These are phyloP conservation scores for Tilletia horrida DNA, from an alignment of 1,284 basidiomycete genomes.

Conservation along the genomic window DNA sequence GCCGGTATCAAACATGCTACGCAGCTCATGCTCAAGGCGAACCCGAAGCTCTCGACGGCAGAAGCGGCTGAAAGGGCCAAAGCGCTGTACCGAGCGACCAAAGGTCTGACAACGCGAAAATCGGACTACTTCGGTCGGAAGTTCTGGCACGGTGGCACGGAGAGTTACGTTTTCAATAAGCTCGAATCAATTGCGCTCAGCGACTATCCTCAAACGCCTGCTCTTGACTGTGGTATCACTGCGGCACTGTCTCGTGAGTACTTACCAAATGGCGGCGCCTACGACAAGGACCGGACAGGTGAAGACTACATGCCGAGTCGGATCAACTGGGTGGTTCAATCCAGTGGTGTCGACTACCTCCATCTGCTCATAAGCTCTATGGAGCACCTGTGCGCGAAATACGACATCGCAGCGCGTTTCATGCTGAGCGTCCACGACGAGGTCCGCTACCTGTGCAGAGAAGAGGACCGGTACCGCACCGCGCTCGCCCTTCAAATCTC, in stretches of 20 bases:
- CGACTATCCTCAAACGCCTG: conserved; percentile 82
- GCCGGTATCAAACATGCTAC: conserved; percentile 93
- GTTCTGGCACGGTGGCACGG: conserved; percentile 96
- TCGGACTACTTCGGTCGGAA: conserved; percentile 59
- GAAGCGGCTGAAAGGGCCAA: conserved; percentile 77
- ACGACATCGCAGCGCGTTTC: conserved; percentile 84
- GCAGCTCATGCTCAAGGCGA: conserved; percentile 81
- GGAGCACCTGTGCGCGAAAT: conserved; percentile 78
- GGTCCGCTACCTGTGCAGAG: conserved; percentile 84
- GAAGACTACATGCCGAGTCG: conserved; percentile 90
- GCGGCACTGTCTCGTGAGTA: conserved; percentile 84
- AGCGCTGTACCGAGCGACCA: conserved; percentile 86
- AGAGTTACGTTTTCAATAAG: conserved; percentile 98
- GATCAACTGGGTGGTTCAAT: conserved; percentile 99
- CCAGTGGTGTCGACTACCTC: conserved; percentile 95
- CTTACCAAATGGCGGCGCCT: conserved; percentile 60
- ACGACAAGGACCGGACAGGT: conserved; percentile 63
- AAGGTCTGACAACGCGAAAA: conserved; percentile 63
- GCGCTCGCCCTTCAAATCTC: conserved; percentile 92
- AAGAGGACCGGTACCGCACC: conserved; percentile 80
- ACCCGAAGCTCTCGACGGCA: conserved; percentile 72
- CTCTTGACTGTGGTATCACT: conserved; percentile 89
- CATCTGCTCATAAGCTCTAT: conserved; percentile 93
- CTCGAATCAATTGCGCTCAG: conserved; percentile 90
- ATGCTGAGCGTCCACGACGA: conserved; percentile 98